A percentile compares a stretch with the other conserved stretches of the same genome.
Conservation (phyloP, 208 protist species). For the Spongospora subterranea region DNA sequence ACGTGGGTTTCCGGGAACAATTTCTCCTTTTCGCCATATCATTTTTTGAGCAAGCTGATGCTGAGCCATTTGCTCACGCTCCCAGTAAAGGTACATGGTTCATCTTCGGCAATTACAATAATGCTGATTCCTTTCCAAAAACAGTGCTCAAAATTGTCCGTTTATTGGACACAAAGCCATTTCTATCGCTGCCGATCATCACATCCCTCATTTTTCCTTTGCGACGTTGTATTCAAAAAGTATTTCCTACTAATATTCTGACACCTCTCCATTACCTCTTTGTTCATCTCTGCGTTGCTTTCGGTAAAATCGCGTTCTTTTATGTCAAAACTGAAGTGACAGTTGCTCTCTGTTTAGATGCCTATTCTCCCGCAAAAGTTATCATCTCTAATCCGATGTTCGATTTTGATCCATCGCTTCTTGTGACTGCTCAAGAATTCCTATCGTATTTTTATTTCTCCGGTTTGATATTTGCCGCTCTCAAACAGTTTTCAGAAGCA, state of each 20-base stretch:
- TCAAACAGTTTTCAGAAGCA: slow-evolving; percentile 6
- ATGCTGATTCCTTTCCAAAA: not conserved
- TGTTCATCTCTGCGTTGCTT: not conserved
- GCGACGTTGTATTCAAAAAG: not conserved
- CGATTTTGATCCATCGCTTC: not conserved
- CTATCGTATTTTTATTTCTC: slow-evolving; percentile 47
- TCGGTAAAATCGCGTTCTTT: not conserved
- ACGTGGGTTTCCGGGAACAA: no score
- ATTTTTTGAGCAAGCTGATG: not conserved
- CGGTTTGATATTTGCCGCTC: not conserved
- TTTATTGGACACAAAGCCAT: not conserved
- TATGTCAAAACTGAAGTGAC: not conserved
- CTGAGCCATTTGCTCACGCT: not conserved
- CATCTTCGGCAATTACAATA: not conserved
- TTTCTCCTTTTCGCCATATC: not conserved
- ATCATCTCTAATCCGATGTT: not conserved
- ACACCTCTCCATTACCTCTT: not conserved
- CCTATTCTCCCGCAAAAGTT: not conserved
- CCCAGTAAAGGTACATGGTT: not conserved
- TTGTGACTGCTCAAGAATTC: not conserved
- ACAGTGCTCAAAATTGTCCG: not conserved
- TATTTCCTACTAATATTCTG: not conserved
- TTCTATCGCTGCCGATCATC: not conserved
- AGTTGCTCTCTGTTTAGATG: not conserved
- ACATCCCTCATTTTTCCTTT: not conserved